A percentile compares a stretch with the other conserved stretches of the same genome.
These are phyloP conservation scores for Trifolium dubium DNA, from an alignment of 306 rosid genomes.

Conservation along the genomic window DNA sequence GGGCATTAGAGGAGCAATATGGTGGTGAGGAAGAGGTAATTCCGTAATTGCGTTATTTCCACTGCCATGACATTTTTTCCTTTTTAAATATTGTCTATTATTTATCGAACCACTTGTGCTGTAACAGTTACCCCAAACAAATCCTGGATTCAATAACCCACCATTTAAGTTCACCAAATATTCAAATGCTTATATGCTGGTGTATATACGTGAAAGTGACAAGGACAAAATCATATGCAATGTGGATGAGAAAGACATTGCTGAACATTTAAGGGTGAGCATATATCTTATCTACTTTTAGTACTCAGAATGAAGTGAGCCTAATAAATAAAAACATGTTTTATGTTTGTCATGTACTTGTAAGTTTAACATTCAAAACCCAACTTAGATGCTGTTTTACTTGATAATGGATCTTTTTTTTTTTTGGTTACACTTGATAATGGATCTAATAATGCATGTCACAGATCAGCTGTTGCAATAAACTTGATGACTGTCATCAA, in stretches of 20 bases:
- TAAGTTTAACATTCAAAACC: neutral
- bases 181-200: slow-evolving; percentile 97
- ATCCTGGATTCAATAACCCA: slow-evolving; percentile 94
- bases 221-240: slow-evolving; percentile 90
- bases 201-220: slow-evolving; percentile 95
- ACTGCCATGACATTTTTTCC: slow-evolving; percentile 22
- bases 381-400: slow-evolving; percentile 15
- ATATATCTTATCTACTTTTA: slow-evolving; percentile 28
- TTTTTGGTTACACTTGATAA: no score
- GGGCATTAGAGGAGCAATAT: slow-evolving; percentile 95
- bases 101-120: slow-evolving; percentile 33
- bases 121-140: slow-evolving; percentile 81
- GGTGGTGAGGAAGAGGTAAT: slow-evolving; percentile 98
- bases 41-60: slow-evolving; percentile 44
- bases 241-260: slow-evolving; percentile 96
- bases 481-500: slow-evolving; percentile 16
- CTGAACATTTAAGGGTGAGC: slow-evolving; percentile 93
- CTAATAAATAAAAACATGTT: slow-evolving; percentile 10
- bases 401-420: no score
- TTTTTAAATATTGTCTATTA: slow-evolving; percentile 35
- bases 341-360: slow-evolving; percentile 17
- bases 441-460: slow-evolving; percentile 29
- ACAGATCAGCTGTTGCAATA: slow-evolving; percentile 18
- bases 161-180: slow-evolving; percentile 93
- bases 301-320: neutral